Evolutionary conservation across 495 filamentous ascomycete species (phyloP).

Genomic region (Daldinia loculata): DNA sequence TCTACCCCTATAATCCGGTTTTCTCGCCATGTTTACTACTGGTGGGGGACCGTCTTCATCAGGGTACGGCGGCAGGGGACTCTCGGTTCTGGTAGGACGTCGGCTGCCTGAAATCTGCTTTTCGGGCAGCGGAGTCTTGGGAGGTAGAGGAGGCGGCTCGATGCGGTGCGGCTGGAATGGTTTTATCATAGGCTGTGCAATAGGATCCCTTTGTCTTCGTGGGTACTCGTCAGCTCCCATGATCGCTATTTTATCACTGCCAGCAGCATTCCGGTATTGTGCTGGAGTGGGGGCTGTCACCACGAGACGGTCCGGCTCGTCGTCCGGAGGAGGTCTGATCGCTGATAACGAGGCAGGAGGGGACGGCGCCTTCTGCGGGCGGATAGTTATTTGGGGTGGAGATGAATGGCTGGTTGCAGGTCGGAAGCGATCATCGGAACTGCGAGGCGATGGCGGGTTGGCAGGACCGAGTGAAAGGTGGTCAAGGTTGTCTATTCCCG

Average conservation of each 20-base stretch:
- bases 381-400: constrained; percentile 48
- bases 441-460: constrained; percentile 52
- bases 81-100: constrained; percentile 37
- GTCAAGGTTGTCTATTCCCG: constrained; percentile 55
- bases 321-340: constrained; percentile 46
- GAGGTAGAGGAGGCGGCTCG: constrained; percentile 80
- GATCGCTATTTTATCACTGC: constrained; percentile 69
- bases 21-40: constrained; percentile 81
- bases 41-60: constrained; percentile 86
- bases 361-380: constrained; percentile 44
- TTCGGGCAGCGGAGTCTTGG: constrained; percentile 80
- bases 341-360: constrained; percentile 42
- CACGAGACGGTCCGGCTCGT: constrained; percentile 57
- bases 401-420: constrained; percentile 39
- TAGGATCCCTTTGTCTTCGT: constrained; percentile 49
- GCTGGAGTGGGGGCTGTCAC: constrained; percentile 62
- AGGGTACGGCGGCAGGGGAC: constrained; percentile 74
- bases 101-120: constrained; percentile 32
- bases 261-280: constrained; percentile 58
- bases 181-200: constrained; percentile 48
- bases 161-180: constrained; percentile 58
- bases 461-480: constrained; percentile 47
- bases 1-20: constrained; percentile 76
- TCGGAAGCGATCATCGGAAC: constrained; percentile 52
- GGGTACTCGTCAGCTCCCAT: constrained; percentile 66